Percentiles rank a stretch among this genome's conserved stretches.
phyloP scores from a whole-genome alignment of 2,329 filamentous ascomycete genomes.

The Fusarium nurragi region DNA sequence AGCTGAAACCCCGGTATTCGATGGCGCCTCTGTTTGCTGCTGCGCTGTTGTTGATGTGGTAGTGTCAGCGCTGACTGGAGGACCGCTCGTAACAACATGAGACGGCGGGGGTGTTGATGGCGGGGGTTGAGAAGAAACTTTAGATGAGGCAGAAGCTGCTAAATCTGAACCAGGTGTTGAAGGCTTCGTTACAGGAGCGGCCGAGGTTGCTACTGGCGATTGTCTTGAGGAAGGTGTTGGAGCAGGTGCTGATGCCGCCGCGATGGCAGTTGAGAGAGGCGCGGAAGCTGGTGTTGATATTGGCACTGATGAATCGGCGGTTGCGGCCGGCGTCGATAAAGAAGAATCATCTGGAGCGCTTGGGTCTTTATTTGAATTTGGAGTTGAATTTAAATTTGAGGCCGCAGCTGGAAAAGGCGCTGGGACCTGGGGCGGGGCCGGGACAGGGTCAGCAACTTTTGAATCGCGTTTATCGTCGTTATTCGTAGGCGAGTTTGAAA shows the following conservation, averaged over 20 bases:
- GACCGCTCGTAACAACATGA: constrained; percentile 12
- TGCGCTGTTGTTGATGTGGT: constrained; percentile 27
- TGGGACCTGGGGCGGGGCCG: neutral
- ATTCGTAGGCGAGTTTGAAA: constrained; percentile 21
- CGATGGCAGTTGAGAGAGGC: constrained; percentile 7
- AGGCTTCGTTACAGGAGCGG: constrained; percentile 5
- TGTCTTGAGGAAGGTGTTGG: constrained; percentile 8
- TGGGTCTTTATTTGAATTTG: constrained; percentile 1
- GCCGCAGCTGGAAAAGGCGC: constrained; percentile 3
- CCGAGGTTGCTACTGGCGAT: constrained; percentile 11
- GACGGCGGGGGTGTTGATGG: constrained; percentile 37
- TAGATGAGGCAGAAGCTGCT: constrained; percentile 9
- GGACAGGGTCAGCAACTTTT: constrained; percentile 20
- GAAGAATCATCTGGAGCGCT: constrained; percentile 8
- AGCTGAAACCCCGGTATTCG: constrained; percentile 17
- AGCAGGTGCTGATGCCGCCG: constrained; percentile 7
- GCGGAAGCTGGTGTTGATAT: constrained; percentile 23
- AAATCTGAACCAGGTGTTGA: constrained; percentile 12
- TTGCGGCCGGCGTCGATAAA: neutral
- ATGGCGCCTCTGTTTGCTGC: constrained; percentile 33
- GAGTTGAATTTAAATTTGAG: constrained; percentile 3
- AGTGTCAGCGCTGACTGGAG: constrained; percentile 15
- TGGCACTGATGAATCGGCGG: constrained; percentile 17
- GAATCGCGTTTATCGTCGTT: constrained; percentile 26
- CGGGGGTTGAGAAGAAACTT: constrained; percentile 14